Conservation (phyloP, 495 filamentous ascomycete genomes). For the Lasiosphaeria hispida region DNA sequence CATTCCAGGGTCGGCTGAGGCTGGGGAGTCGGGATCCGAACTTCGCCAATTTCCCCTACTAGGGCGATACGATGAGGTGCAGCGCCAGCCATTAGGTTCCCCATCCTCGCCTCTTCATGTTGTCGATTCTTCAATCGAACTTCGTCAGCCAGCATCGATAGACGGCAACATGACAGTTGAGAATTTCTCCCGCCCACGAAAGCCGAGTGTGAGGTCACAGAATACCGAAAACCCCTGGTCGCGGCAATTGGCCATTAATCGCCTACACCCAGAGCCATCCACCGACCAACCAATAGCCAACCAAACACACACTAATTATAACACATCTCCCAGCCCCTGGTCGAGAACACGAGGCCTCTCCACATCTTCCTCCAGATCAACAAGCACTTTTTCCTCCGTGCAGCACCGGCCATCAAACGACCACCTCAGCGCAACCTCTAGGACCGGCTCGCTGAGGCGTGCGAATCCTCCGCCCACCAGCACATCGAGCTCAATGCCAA, state of each 20-base stretch:
- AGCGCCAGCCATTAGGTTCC: constrained; percentile 14
- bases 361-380: constrained; percentile 45
- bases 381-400: constrained; percentile 42
- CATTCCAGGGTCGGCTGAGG: constrained; percentile 27
- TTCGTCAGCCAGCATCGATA: constrained; percentile 20
- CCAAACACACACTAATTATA: constrained; percentile 18
- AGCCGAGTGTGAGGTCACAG: constrained; percentile 44
- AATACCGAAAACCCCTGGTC: constrained; percentile 34
- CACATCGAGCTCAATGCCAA: constrained; percentile 9
- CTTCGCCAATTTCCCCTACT: constrained; percentile 25
- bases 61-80: constrained; percentile 29
- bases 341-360: constrained; percentile 42
- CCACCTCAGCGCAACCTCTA: constrained; percentile 18
- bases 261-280: constrained; percentile 29
- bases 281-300: constrained; percentile 31
- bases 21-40: constrained; percentile 8
- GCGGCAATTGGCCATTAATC: constrained; percentile 24
- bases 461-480: constrained; percentile 22
- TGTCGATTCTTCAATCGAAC: constrained; percentile 25
- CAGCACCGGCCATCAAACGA: constrained; percentile 35
- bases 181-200: constrained; percentile 54
- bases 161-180: constrained; percentile 35
- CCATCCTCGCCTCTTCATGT: constrained; percentile 21
- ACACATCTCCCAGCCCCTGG: constrained; percentile 28
- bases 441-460: constrained; percentile 23